These are phyloP conservation scores for Setaria italica DNA, from an alignment of 202 grass and related monocot genomes.

Conservation along the genomic window DNA sequence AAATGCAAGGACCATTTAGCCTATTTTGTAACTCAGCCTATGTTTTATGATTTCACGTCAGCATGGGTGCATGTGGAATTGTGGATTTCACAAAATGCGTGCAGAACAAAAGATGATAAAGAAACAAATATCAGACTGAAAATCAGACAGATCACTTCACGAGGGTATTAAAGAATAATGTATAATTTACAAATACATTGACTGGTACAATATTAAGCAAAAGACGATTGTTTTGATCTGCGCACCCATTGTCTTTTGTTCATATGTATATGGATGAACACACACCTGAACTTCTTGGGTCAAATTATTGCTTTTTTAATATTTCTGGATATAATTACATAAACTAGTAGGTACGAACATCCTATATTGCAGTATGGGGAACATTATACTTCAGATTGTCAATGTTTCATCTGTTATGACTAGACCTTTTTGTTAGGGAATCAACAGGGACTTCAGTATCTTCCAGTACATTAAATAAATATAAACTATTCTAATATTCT, in stretches of 20 bases:
- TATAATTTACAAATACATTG: not conserved
- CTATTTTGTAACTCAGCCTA: not conserved
- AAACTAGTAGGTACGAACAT: not conserved
- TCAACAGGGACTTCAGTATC: not conserved
- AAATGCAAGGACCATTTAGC: constrained; percentile 2
- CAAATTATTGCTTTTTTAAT: not conserved
- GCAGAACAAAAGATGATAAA: not conserved
- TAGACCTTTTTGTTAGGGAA: not conserved
- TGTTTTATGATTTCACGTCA: constrained; percentile 5
- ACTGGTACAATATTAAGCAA: not conserved
- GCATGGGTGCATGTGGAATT: not conserved
- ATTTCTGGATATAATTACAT: not conserved
- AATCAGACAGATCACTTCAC: not conserved
- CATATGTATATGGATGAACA: not conserved
- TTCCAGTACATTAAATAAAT: not conserved
- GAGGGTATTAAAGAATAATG: not conserved
- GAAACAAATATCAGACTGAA: not conserved
- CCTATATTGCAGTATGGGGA: not conserved
- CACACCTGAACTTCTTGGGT: not conserved
- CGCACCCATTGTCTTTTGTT: not conserved
- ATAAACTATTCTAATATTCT: not conserved
- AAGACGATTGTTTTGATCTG: not conserved
- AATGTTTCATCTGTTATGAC: not conserved
- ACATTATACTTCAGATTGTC: not conserved
- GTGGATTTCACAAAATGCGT: not conserved